Percentiles rank a stretch among this genome's conserved stretches.
Evolutionary conservation across 192 early-diverging fungal species (phyloP).

Genomic region (Allomyces macrogynus): DNA sequence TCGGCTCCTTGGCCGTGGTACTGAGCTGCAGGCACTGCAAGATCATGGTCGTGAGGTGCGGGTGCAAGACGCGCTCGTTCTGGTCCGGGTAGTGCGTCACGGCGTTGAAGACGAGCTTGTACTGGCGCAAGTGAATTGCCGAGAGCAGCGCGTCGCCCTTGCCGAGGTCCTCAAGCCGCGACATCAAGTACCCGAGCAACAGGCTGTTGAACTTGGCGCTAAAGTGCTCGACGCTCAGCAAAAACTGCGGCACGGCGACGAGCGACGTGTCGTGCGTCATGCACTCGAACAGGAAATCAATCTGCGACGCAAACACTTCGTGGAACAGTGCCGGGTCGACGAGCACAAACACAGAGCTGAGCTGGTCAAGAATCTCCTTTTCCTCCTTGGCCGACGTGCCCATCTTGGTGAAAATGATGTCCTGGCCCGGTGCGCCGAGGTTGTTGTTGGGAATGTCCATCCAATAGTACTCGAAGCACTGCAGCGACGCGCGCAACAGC

Average conservation of each 20-base stretch:
- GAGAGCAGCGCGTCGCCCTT: constrained; percentile 39
- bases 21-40: constrained; percentile 68
- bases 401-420: constrained; percentile 20
- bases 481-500: constrained; percentile 53
- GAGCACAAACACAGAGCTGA: constrained; percentile 62
- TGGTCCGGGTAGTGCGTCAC: constrained; percentile 74
- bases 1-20: constrained; percentile 59
- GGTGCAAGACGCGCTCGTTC: constrained; percentile 79
- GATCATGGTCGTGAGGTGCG: constrained; percentile 80
- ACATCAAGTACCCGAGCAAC: constrained; percentile 53
- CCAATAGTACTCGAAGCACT: constrained; percentile 66
- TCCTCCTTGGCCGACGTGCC: constrained; percentile 55
- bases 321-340: constrained; percentile 82
- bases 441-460: constrained; percentile 38
- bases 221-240: constrained; percentile 57
- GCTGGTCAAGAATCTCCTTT: constrained; percentile 79
- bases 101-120: constrained; percentile 86
- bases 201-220: constrained; percentile 60
- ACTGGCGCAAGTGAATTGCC: constrained; percentile 63
- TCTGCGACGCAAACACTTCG: constrained; percentile 81
- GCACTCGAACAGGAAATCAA: constrained; percentile 64
- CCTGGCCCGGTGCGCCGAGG: constrained; percentile 6
- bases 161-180: constrained; percentile 56
- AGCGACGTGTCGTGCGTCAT: constrained; percentile 56
- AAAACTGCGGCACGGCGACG: constrained; percentile 68